Evolutionary conservation across 2,329 filamentous ascomycete species (phyloP), one percentile per base, ranked within the genome.

Genomic region (Phaeosphaeria sp.): DNA sequence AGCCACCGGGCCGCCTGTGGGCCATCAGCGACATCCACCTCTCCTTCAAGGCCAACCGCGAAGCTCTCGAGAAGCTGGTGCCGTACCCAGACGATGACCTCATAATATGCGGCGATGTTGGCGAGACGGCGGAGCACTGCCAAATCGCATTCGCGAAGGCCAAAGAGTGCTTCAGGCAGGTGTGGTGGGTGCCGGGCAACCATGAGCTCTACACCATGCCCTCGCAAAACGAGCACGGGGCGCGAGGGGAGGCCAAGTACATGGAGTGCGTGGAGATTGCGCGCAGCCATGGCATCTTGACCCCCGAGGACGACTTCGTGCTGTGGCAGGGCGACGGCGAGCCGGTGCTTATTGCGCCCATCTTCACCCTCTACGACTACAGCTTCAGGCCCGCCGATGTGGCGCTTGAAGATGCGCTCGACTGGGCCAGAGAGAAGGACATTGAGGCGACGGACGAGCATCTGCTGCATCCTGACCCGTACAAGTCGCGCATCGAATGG

Each of bases 351-450:
- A 79, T 87, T 42, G 83, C 82, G 30, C 85, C 83, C 30, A 80
- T 86, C 49, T 87, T 87, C 76, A 86, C 84, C 0, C 75, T 87
- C 15, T 87, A 87, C 76, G 85, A 87, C 73, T 87, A 87, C 73
- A 83, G 79, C 59, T 87, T 86, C 70, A 77, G 84, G 0, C 85
- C 85, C 0, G 75, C 71, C 1, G 64, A 83, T 46, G 79, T 87
- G 8, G 72, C 76, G 24, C 73, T 82, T 39, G 83, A 83, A 55
- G 72, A 77, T 20, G 84, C 83, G 2, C 59, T 82, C 7, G 76
- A 74, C 1, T 82, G 80, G 80, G 80, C 80, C 1, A 66, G 74
- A 55, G 80, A 82, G 51, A 70, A 80, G 54, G 75, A 78, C 44
- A 80, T 82, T 40, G 74, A 77, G 59, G 79, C 80, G 3, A 82